Base-by-base conservation (phyloP, 495 filamentous ascomycete genomes). In the Staphylotrichum longicolle region DNA sequence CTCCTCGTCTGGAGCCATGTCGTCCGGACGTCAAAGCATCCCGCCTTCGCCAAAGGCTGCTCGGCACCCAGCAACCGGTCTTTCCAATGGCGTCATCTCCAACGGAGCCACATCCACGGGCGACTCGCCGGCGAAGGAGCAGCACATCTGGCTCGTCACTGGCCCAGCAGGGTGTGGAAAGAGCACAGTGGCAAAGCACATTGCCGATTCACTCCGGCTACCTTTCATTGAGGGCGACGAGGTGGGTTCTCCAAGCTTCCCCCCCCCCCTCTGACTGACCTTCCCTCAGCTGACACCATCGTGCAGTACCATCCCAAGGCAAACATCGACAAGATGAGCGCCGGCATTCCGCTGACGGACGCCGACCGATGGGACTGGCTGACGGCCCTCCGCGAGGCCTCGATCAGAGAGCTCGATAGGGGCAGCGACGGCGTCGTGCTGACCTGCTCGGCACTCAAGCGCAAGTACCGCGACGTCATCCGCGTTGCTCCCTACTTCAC, bases 361-460 rank as follows among this genome's bases (percentile, higher is more conserved):
- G 86, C 85, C 64, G 95, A 99, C 75, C 90, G 95, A 60, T 98
- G 95, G 95, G 93, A 96, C 78, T 99, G 95, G 95, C 86, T 99
- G 50, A 93, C 93, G 62, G 79, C 83, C 30, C 83, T 98, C 5
- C 91, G 95, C 67, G 85, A 96, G 66, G 86, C 91, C 60, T 89
- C 92, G 39, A 83, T 91, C 64, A 70, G 78, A 20, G 79, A 79
- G 39, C 82, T 92, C 32, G 79, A 83, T 35, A 71, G 68, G 39
- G 81, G 84, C 40, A 76, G 80, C 37, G 77, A 84, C 40, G 95
- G 93, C 54, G 96, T 96, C 33, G 90, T 99, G 27, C 82, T 99
- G 57, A 96, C 95, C 52, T 99, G 95, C 82, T 96, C 91, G 12
- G 94, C 93, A 5, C 82, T 99, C 54, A 98, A 98, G 80, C 89